Base-by-base conservation (phyloP, 108 stramenopile species). In the Nannochloropsis oceanica region DNA sequence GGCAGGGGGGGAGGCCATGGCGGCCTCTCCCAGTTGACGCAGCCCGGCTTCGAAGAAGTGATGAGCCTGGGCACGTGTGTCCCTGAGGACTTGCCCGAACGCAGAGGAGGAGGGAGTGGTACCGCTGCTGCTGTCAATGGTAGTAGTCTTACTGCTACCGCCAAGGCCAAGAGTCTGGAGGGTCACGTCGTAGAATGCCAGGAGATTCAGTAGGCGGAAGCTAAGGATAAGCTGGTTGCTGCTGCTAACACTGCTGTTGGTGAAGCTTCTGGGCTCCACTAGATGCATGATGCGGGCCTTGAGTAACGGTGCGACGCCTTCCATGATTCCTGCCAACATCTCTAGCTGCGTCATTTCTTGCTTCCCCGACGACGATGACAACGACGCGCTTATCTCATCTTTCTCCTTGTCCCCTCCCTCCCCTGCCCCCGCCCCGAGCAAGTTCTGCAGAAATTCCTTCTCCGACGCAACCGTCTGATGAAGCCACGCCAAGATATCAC, bases 401-500 rank as follows among this genome's bases (percentile, higher is more conserved):
- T 2, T n/a, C 43, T 27, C 44, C 20, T 79, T 82, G 22, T 18
- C 85, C 59, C 11, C 46, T 9, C 13, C 82, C 43, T 24, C 43
- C 13, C 43, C 79, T 80, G 43, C 83, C 79, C 25, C 83, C 79
- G 43, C 34, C 50, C 87, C 84, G 42, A 89, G 88, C 42, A 89
- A 44, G 8, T 87, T 79, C 26, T n/a, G 25, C 26, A 83, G 42
- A 27, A 89, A 44, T 85, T 89, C 89, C 43, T 44, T 44, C 79
- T 89, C 89, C 81, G 85, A 44, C 24, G 84, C 89, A 18, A 87
- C 87, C 20, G 85, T 43, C 59, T 89, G 89, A 87, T 89, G 89
- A 18, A 88, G 44, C 89, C 89, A 89, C 24, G 89, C 89, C 8
- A 89, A 87, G 13, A 89, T 87, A 43, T 89, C 89, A 8, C 86